These are phyloP conservation scores for Trypanosoma conorhini DNA, from an alignment of 208 protist genomes.

Conservation along the genomic window DNA sequence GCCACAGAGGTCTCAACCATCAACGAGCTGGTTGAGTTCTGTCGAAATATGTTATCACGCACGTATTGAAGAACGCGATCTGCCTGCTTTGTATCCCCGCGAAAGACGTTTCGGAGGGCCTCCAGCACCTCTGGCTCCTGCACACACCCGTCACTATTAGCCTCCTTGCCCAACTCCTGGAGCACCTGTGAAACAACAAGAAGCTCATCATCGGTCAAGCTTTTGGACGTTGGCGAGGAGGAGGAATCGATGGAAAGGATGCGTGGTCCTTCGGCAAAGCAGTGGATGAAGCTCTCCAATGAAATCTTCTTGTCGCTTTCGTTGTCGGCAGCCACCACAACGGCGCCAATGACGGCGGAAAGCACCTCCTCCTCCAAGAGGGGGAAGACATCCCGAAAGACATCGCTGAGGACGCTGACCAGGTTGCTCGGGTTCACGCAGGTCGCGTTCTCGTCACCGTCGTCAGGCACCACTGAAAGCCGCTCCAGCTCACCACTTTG, in stretches of 20 bases:
- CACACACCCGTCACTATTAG: constrained; percentile 41
- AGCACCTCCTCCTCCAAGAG: constrained; percentile 63
- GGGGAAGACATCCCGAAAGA: constrained; percentile 72
- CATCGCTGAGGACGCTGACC: constrained; percentile 43
- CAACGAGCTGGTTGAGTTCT: constrained; percentile 11
- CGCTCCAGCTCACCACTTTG: constrained; percentile 60
- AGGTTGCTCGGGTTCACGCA: constrained; percentile 56
- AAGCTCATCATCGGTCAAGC: constrained; percentile 42
- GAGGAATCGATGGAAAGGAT: constrained; percentile 21
- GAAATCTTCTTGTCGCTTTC: constrained; percentile 40
- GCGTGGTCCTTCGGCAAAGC: constrained; percentile 56
- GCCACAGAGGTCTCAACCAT: constrained; percentile 1
- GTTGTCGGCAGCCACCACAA: constrained; percentile 55
- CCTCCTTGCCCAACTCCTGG: constrained; percentile 31
- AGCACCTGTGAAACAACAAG: constrained; percentile 45
- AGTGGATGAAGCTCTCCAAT: constrained; percentile 68
- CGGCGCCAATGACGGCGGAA: constrained; percentile 60
- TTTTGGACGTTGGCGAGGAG: not conserved
- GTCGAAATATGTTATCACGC: constrained; percentile 21
- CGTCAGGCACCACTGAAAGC: constrained; percentile 40
- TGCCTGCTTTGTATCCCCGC: constrained; percentile 29
- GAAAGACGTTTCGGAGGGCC: constrained; percentile 41
- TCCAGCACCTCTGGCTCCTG: constrained; percentile 39
- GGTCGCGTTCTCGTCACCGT: constrained; percentile 41
- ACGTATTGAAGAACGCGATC: constrained; percentile 61